Evolutionary conservation across 306 rosid genomes (phyloP).

Genomic region (Citrullus amarus): DNA sequence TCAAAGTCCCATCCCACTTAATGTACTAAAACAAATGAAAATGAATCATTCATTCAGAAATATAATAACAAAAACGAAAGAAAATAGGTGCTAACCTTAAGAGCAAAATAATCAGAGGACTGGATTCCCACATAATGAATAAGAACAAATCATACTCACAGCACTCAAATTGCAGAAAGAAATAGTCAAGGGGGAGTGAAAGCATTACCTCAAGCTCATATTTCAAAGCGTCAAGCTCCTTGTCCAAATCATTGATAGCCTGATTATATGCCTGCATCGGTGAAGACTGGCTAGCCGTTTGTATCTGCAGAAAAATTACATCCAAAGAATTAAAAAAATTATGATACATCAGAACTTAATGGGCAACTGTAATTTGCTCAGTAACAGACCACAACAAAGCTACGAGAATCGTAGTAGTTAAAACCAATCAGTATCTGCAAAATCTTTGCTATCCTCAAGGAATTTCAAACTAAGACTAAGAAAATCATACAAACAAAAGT

Average conservation of each 20-base stretch:
- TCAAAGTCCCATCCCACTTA: too few species aligned
- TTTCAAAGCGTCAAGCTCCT: conserved; percentile 72
- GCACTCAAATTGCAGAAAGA: not conserved
- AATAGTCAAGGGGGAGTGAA: not conserved
- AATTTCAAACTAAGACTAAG: not conserved
- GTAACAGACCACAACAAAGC: not conserved
- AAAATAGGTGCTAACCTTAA: not conserved
- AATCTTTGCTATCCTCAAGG: not conserved
- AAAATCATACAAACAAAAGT: not conserved
- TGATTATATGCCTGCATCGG: conserved; percentile 96
- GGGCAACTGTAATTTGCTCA: not conserved
- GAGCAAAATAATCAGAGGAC: not conserved
- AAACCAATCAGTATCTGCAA: not conserved
- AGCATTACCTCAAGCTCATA: conserved; percentile 53
- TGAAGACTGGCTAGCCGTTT: conserved; percentile 84
- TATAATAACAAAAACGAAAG: not conserved
- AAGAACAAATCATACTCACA: not conserved
- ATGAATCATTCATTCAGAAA: not conserved
- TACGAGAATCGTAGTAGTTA: not conserved
- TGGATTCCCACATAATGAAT: not conserved
- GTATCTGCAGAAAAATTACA: conserved; percentile 40
- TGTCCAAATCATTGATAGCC: conserved; percentile 82
- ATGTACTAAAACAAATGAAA: too few species aligned
- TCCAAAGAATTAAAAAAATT: not conserved
- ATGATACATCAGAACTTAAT: not conserved